Conservation (phyloP, 805 yeast species). For the Saccharomycopsis sp. region DNA sequence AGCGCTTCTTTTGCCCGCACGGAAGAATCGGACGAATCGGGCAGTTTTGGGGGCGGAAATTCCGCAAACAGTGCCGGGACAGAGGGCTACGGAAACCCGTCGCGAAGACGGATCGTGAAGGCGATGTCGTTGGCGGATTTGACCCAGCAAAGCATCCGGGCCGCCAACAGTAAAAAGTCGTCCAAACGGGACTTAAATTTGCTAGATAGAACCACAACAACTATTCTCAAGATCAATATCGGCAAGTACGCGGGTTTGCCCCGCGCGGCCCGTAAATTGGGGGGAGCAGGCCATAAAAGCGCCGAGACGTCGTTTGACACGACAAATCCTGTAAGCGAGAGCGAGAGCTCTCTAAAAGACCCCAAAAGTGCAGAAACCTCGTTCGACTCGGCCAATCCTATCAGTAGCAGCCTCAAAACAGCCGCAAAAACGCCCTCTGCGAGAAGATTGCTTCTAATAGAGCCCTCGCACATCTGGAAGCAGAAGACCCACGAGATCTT, state of each 20-base stretch:
- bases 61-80: neutral
- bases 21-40: neutral
- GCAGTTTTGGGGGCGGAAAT: neutral
- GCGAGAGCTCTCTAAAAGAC: too few relatives aligned
- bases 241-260: slow-evolving; percentile 3
- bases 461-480: neutral
- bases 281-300: too few relatives aligned
- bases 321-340: neutral
- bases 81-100: neutral
- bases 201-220: slow-evolving; percentile 9
- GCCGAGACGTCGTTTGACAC: neutral
- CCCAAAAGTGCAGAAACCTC: too few relatives aligned
- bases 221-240: slow-evolving; percentile 8
- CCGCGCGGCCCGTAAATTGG: too few relatives aligned
- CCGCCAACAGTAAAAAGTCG: slow-evolving; percentile 8
- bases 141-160: slow-evolving; percentile 19
- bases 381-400: too few relatives aligned
- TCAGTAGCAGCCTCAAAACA: too few relatives aligned
- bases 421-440: too few relatives aligned
- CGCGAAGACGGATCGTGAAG: neutral
- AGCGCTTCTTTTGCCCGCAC: neutral
- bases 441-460: neutral
- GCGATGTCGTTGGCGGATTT: slow-evolving; percentile 17
- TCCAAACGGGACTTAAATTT: slow-evolving; percentile 7
- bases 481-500: neutral